Conservation (phyloP, 371 early-diverging fungal genomes). For the Gilbertella persicaria region DNA sequence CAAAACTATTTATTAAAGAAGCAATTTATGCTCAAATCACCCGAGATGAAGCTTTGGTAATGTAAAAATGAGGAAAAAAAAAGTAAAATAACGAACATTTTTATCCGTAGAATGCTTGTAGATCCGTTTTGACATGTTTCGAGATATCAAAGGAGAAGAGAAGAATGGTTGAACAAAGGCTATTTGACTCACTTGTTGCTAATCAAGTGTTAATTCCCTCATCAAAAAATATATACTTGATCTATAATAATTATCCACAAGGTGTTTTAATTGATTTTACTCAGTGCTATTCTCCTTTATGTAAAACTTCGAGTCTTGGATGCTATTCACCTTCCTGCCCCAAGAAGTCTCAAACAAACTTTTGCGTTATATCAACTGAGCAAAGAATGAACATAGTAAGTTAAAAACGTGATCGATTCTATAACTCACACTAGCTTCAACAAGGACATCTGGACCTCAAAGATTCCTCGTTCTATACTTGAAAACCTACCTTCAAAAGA, state of each 20-base stretch:
- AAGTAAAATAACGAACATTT: neutral
- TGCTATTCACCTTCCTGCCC: constrained; percentile 23
- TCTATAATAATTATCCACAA: constrained; percentile 9
- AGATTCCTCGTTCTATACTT: constrained; percentile 13
- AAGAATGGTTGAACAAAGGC: neutral
- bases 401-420: neutral
- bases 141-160: neutral
- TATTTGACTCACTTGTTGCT: constrained; percentile 10
- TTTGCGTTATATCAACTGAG: neutral
- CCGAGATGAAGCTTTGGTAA: constrained; percentile 20
- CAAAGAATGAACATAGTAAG: neutral
- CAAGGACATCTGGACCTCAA: constrained; percentile 6
- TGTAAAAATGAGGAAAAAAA: neutral
- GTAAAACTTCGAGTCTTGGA: neutral
- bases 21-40: constrained; percentile 26
- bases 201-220: constrained; percentile 7
- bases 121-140: constrained; percentile 3
- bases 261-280: constrained; percentile 9
- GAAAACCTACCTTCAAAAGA: constrained; percentile 8
- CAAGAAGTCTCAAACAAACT: neutral
- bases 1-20: constrained; percentile 19
- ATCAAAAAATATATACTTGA: constrained; percentile 10
- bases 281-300: constrained; percentile 17
- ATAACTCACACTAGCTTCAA: neutral
- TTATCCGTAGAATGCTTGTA: constrained; percentile 15